Percentiles rank a stretch among this genome's conserved stretches.
Conservation (phyloP, 805 yeast species). For the Ogataea salicorniae region DNA sequence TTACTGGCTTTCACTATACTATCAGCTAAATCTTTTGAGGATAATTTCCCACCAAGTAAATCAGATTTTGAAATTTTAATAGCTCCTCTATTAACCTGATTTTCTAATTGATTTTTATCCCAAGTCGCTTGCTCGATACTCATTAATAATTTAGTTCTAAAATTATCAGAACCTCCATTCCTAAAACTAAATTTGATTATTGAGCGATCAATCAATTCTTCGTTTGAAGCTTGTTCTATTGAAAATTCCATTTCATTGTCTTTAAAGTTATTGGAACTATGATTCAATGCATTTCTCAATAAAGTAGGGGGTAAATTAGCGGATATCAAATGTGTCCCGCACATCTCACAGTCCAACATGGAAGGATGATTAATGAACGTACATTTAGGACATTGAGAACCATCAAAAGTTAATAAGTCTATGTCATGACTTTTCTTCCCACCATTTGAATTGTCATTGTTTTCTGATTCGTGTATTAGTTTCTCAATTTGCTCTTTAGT, state of each 20-base stretch:
- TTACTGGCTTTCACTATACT: background rate
- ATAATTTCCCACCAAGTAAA: background rate
- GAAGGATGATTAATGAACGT: conserved; percentile 81
- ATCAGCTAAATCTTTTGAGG: conserved; percentile 1
- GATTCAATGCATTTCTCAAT: background rate
- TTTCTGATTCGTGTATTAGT: conserved; percentile 2
- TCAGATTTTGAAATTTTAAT: conserved; percentile 12
- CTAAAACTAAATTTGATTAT: conserved; percentile 70
- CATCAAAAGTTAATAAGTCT: conserved; percentile 24
- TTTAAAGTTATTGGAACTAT: background rate
- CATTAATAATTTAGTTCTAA: conserved; percentile 42
- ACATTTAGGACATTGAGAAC: conserved; percentile 41
- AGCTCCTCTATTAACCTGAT: conserved; percentile 33
- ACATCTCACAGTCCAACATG: conserved; percentile 75
- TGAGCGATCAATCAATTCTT: conserved; percentile 22
- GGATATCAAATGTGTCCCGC: conserved; percentile 56
- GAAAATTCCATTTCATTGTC: conserved; percentile 4
- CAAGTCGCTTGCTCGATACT: conserved; percentile 48
- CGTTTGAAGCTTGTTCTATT: conserved; percentile 7
- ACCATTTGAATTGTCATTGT: background rate
- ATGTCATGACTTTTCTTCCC: background rate
- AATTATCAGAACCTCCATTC: conserved; percentile 56
- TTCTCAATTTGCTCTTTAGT: conserved; percentile 31
- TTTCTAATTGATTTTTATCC: conserved; percentile 27
- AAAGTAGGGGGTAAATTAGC: conserved; percentile 16